Evolutionary conservation across 2,329 filamentous ascomycete species (phyloP), one percentile per base, ranked within the genome.

Genomic region (Xylaria multiplex): DNA sequence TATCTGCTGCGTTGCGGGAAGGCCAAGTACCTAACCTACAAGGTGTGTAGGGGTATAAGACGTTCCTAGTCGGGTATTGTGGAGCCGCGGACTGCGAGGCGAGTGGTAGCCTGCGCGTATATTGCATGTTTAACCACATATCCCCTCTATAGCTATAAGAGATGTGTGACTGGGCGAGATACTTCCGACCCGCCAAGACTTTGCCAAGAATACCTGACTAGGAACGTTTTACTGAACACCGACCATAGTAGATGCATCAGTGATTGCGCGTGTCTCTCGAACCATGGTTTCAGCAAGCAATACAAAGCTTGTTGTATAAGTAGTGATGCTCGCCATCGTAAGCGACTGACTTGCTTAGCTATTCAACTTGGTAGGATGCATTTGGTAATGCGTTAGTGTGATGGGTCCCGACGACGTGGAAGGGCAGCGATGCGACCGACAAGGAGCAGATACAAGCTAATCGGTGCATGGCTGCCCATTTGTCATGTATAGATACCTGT

Each of bases 381-480:
- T 73, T 71, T 71, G 60, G 65, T 68, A 69, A 6, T 74, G 70
- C 68, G 59, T 73, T 71, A 71, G 69, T 58, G 66, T 40, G 55
- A 72, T 70, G 71, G 73, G 66, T 66, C 66, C 64, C 70, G 60
- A 72, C 73, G 67, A 74, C 71, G 73, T 75, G 73, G 72, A 73
- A 69, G 68, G 59, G 61, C 59, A 68, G 68, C 54, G 63, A 71
- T 62, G 66, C 62, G 65, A 55, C 62, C 59, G 59, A 67, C 64
- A 55, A 69, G 69, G 64, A 68, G 61, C 45, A 71, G 64, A 73
- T 73, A 73, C 71, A 71, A 72, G 68, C 69, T 74, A 72, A 72
- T 61, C 71, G 73, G 77, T 65, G 77, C 75, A 77, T 79, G 63
- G 77, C 76, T 80, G 76, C 77, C 77, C 77, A 79, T 78, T 68